Base-by-base conservation (phyloP, 495 filamentous ascomycete species). In the Saxispiralis lemnorum region DNA sequence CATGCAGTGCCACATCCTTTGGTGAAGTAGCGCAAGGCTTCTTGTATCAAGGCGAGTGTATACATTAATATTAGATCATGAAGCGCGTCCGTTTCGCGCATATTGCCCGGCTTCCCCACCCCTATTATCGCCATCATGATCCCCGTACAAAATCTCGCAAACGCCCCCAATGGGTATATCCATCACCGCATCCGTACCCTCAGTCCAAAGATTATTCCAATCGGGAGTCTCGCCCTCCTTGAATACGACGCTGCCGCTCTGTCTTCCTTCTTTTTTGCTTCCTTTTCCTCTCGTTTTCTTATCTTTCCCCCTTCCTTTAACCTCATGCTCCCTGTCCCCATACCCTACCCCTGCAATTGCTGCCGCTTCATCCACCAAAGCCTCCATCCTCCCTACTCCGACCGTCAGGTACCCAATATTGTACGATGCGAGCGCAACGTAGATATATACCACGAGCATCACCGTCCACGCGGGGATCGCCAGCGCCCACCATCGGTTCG, bases 161-260 rank as follows among this genome's bases (percentile, higher is more conserved):
- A 95, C 89, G 2, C 89, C 89, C 15, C 86, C 92, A 34, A 96
- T 69, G 6, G 89, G 89, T 15, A 99, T 75, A 69, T 99, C 89
- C 83, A 96, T 82, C 6, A 95, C 88, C 11, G 85, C 89, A 69
- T 99, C 89, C 0, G 92, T 99, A 24, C 92, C 85, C 50, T 83
- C 76, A 56, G 72, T 81, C 89, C 89, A 97, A 7, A 88, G 65
- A 39, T 64, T 69, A 51, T 66, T 73, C 89, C 89, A 97, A 56
- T 81, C 69, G 41, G 30, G 12, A 4, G 9, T 28, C 24, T 28
- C 24, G 24, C 24, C 24, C 24, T 28, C 24, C 24, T 28, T 28
- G 9, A 5, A 28, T 9, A 5, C 24, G 9, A 28, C 24, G 24
- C 24, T 28, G 5, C 24, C 24, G 24, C 24, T 28, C 24, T 53